A percentile compares a stretch with the other conserved stretches of the same genome.
phyloP scores from a whole-genome alignment of 345 rosid genomes.

The Ceriops decandra region DNA sequence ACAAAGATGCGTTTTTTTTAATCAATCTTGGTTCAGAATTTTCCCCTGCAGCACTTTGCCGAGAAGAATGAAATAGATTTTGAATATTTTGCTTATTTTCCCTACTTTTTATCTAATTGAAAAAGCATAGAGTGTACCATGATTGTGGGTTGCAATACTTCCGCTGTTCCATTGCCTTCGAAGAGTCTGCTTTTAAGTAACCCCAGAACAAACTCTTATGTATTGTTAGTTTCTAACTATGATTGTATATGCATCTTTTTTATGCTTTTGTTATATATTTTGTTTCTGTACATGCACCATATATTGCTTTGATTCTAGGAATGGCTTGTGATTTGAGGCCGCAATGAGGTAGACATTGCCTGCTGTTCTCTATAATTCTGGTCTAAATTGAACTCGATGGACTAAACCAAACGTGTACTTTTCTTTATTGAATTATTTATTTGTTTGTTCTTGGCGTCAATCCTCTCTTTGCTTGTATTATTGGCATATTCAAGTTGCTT shows the following conservation, averaged over 20 bases:
- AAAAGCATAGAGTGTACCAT: not conserved
- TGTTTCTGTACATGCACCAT: no score
- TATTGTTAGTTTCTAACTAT: not conserved
- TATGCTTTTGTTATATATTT: no score
- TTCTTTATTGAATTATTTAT: no score
- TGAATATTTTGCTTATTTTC: not conserved
- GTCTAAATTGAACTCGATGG: not conserved
- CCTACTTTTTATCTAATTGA: not conserved
- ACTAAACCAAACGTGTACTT: not conserved
- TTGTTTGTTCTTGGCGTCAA: not conserved
- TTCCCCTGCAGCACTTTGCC: not conserved
- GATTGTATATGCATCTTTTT: not conserved
- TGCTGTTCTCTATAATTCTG: not conserved
- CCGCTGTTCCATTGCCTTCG: not conserved
- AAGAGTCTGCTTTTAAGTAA: not conserved
- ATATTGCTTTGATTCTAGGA: no score
- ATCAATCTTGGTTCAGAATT: not conserved
- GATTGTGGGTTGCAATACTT: slow-evolving; percentile 22
- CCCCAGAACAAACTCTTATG: not conserved
- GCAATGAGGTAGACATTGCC: not conserved
- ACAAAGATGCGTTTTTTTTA: not conserved
- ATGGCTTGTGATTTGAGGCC: not conserved
- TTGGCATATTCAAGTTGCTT: not conserved
- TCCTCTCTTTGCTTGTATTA: not conserved
- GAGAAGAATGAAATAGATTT: not conserved